Evolutionary conservation across 345 rosid genomes (phyloP), one percentile per base, ranked within the genome.

Genomic region (Aquilaria yunnanensis): DNA sequence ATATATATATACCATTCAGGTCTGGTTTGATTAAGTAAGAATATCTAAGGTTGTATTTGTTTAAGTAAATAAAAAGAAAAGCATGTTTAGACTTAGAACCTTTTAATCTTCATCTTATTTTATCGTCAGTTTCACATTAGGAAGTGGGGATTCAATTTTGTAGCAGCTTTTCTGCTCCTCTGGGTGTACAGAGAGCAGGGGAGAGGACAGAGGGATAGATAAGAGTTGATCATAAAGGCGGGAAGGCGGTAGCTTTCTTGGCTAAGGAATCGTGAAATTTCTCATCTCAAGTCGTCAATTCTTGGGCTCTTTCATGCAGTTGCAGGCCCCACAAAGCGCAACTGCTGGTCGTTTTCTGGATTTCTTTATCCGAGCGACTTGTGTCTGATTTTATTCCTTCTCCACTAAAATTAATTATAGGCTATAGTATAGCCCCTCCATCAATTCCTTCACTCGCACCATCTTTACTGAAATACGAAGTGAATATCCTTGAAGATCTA

Each of bases 181-280:
- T 47, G 59, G 13, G 30, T 59, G 69, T 32, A 14, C 57, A 14
- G 29, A 23, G 62, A 51, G 49, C 51, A 61, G 48, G 23, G 23
- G 23, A 23, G 54, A 32, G 47, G 55, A 70, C 41, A 60, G 45
- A 33, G n/a, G 49, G 46, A 32, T 7, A 16, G 32, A 37, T 14
- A 2, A 65, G 6, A 3, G 4, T 1, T 16, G 14, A 14, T 43
- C 10, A 37, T 31, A 66, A 62, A 34, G 67, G 64, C 30, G 58
- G 63, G 66, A 51, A 66, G 61, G 6, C n/a, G 37, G 55, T 49
- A 47, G 51, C 68, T 51, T 64, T 33, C 49, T 33, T 52, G 50
- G 67, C 41, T 7, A 51, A 60, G 54, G 54, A 67, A 66, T 56
- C 69, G 49, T 60, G 33, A 66, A 47, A 32, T 60, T 62, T 75